phyloP scores from a whole-genome alignment of 306 rosid genomes.

The Gastrolobium bilobum region DNA sequence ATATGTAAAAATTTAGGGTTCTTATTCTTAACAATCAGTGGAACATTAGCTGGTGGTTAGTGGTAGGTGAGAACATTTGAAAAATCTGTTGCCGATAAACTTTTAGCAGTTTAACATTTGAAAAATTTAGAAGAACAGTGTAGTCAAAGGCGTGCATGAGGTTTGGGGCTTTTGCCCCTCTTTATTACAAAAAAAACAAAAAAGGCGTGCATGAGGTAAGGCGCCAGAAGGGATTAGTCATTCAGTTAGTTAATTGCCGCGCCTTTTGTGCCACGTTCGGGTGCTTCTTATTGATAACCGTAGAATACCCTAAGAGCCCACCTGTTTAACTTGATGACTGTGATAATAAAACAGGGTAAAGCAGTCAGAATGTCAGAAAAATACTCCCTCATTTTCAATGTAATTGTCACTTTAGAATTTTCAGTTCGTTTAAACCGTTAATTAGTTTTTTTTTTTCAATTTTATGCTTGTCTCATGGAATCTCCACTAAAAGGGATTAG shows the following conservation, averaged over 20 bases:
- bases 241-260: neutral
- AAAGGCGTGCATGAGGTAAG: neutral
- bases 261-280: neutral
- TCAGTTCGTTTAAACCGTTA: neutral
- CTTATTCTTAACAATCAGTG: neutral
- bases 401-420: slow-evolving; percentile 8
- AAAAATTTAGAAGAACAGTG: slow-evolving; percentile 12
- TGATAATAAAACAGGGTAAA: neutral
- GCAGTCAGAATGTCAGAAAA: neutral
- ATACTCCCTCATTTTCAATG: neutral
- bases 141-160: slow-evolving; percentile 6
- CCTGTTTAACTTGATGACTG: neutral
- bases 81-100: neutral
- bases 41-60: slow-evolving; percentile 26
- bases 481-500: neutral
- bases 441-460: neutral
- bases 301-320: neutral
- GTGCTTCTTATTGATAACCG: slow-evolving; percentile 4
- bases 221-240: neutral
- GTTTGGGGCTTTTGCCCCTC: no score
- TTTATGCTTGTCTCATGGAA: neutral
- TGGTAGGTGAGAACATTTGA: neutral
- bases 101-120: neutral
- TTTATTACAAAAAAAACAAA: no score
- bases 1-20: neutral